phyloP scores from a whole-genome alignment of 1,284 basidiomycete genomes.

The Cryptococcus sp. region DNA sequence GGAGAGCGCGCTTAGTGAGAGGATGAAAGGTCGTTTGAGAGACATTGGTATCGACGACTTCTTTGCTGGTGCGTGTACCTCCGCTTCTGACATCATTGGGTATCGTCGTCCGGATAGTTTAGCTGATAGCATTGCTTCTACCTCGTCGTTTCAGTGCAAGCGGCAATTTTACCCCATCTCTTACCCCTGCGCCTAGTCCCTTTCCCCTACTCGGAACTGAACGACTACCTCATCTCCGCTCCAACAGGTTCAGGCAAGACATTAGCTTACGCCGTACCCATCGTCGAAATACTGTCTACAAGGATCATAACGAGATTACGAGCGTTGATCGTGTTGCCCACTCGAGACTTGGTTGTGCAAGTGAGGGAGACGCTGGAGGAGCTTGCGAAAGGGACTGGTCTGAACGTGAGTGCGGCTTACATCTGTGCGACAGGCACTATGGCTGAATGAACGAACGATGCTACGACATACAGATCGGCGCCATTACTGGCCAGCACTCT shows the following conservation, averaged over 20 bases:
- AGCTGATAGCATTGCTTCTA: background rate
- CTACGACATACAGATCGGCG: conserved; percentile 43
- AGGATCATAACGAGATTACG: conserved; percentile 79
- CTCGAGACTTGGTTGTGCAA: conserved; percentile 90
- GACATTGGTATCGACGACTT: conserved; percentile 77
- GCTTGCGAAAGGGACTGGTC: conserved; percentile 76
- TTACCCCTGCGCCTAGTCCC: conserved; percentile 55
- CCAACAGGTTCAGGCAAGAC: conserved; percentile 98
- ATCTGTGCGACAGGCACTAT: no score
- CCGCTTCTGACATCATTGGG: no score
- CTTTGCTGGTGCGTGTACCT: conserved; percentile 72
- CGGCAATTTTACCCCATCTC: conserved; percentile 46
- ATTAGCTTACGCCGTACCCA: conserved; percentile 87
- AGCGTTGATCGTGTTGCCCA: conserved; percentile 91
- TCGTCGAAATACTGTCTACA: conserved; percentile 77
- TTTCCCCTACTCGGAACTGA: conserved; percentile 69
- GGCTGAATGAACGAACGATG: background rate
- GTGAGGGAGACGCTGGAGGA: conserved; percentile 89
- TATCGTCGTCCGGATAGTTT: background rate
- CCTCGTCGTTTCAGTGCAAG: conserved; percentile 36
- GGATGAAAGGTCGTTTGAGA: conserved; percentile 64
- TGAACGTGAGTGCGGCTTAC: conserved; percentile 64
- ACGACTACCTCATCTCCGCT: conserved; percentile 93
- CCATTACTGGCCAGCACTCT: conserved; percentile 51
- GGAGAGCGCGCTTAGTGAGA: conserved; percentile 61